These are phyloP conservation scores for Dipodascopsis uninucleata DNA, from an alignment of 805 yeast species.

Conservation along the genomic window DNA sequence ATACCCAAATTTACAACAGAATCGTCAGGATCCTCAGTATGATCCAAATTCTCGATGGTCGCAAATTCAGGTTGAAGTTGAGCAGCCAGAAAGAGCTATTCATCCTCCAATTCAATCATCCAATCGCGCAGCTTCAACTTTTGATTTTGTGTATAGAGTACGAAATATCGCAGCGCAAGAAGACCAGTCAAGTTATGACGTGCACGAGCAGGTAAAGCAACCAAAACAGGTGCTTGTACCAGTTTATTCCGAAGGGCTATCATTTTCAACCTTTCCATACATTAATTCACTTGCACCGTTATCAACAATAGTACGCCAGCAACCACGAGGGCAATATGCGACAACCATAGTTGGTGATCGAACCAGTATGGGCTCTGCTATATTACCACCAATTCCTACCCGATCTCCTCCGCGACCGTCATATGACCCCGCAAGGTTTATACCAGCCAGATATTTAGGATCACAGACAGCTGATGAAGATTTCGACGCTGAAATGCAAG, in stretches of 20 bases:
- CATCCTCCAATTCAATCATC: slow-evolving; percentile 15
- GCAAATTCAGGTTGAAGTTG: not conserved
- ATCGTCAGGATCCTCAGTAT: not conserved
- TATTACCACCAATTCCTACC: slow-evolving; percentile 21
- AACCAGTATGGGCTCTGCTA: slow-evolving; percentile 2
- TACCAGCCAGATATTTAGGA: too few species aligned
- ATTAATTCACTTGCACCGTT: slow-evolving; percentile 33
- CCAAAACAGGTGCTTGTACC: slow-evolving; percentile 29
- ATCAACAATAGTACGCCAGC: slow-evolving; percentile 19
- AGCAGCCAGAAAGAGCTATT: not conserved
- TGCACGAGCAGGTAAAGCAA: not conserved
- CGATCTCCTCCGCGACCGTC: not conserved
- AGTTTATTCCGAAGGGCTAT: slow-evolving; percentile 29
- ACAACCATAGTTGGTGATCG: slow-evolving; percentile 7
- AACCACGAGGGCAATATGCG: slow-evolving; percentile 22
- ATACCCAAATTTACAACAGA: not conserved
- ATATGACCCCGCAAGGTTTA: too few species aligned
- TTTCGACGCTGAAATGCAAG: too few species aligned
- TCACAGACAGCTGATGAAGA: too few species aligned
- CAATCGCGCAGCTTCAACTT: slow-evolving; percentile 1
- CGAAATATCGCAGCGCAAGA: slow-evolving; percentile 15
- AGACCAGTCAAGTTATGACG: not conserved
- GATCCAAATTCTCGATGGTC: not conserved
- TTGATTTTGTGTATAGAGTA: slow-evolving; percentile 14
- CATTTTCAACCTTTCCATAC: slow-evolving; percentile 33